phyloP scores from a whole-genome alignment of 306 rosid species.

The Cucumis sativus region DNA sequence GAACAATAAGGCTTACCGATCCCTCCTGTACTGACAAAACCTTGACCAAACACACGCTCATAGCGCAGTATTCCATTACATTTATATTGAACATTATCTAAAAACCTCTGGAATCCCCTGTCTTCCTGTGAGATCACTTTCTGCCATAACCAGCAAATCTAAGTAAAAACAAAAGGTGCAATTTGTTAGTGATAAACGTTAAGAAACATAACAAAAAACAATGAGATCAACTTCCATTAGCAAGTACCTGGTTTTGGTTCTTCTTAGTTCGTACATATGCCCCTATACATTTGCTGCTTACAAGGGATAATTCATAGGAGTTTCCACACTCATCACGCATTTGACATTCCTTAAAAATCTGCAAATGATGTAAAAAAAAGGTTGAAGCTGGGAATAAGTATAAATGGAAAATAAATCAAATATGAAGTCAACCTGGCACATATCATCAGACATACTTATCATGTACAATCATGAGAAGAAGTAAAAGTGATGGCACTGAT shows the following conservation, averaged over 20 bases:
- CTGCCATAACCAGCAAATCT: conserved; percentile 84
- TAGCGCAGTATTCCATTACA: conserved; percentile 34
- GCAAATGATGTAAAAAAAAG: neutral
- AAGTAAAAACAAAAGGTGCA: neutral
- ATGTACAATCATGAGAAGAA: neutral
- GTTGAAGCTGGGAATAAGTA: neutral
- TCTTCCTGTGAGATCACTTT: conserved; percentile 31
- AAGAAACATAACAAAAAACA: neutral
- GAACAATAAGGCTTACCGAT: conserved; percentile 20
- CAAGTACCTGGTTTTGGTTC: conserved; percentile 84
- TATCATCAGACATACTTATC: neutral
- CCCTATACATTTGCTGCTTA: conserved; percentile 85
- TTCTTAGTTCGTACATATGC: conserved; percentile 88
- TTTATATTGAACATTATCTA: conserved; percentile 40
- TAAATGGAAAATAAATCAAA: neutral
- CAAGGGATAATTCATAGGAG: conserved; percentile 74
- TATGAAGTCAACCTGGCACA: conserved; percentile 12
- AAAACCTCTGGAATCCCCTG: conserved; percentile 35
- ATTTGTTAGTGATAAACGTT: neutral
- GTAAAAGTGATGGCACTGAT: neutral
- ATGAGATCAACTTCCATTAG: neutral
- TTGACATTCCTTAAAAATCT: conserved; percentile 67
- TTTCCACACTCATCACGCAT: conserved; percentile 45
- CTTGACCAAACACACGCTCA: conserved; percentile 39
- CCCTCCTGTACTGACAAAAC: conserved; percentile 45